A percentile compares a stretch with the other conserved stretches of the same genome.
Evolutionary conservation across 2,329 filamentous ascomycete genomes (phyloP).

Genomic region (Aspergillus uvarum): DNA sequence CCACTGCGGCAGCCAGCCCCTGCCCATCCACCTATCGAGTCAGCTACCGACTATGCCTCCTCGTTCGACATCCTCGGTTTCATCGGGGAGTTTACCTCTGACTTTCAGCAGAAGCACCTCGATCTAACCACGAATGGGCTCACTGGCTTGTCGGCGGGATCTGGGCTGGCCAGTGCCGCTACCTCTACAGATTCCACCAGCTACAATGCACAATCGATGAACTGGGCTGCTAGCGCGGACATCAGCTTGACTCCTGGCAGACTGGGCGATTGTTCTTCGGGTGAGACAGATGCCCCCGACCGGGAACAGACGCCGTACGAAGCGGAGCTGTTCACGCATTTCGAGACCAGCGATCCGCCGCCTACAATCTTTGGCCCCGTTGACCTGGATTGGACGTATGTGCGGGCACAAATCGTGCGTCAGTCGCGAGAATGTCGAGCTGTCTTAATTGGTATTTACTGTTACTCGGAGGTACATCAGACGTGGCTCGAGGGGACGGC

Average conservation of each 20-base stretch:
- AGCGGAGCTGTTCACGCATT: conserved; percentile 32
- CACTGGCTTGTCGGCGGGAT: background rate
- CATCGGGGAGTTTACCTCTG: conserved; percentile 38
- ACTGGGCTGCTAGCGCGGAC: conserved; percentile 1
- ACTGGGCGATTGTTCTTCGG: background rate
- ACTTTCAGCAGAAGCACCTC: conserved; percentile 36
- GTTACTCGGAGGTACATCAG: conserved; percentile 35
- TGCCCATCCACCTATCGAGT: conserved; percentile 11
- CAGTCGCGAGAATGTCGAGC: conserved; percentile 27
- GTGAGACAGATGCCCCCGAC: background rate
- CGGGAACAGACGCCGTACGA: conserved; percentile 23
- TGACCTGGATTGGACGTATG: conserved; percentile 35
- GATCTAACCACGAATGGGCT: conserved; percentile 28
- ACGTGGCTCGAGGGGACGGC: conserved; percentile 26
- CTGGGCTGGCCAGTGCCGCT: background rate
- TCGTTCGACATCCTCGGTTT: conserved; percentile 39
- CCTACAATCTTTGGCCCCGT: conserved; percentile 34
- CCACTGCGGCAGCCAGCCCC: background rate
- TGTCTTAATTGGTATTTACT: conserved; percentile 33
- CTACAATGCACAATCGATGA: conserved; percentile 9
- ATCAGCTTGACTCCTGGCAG: background rate
- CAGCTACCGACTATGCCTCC: conserved; percentile 13
- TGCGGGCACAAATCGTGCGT: conserved; percentile 25
- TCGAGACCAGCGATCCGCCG: conserved; percentile 29
- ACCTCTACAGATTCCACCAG: background rate